These are phyloP conservation scores for Pyricularia sp. DNA, from an alignment of 2,329 filamentous ascomycete species.

Conservation along the genomic window DNA sequence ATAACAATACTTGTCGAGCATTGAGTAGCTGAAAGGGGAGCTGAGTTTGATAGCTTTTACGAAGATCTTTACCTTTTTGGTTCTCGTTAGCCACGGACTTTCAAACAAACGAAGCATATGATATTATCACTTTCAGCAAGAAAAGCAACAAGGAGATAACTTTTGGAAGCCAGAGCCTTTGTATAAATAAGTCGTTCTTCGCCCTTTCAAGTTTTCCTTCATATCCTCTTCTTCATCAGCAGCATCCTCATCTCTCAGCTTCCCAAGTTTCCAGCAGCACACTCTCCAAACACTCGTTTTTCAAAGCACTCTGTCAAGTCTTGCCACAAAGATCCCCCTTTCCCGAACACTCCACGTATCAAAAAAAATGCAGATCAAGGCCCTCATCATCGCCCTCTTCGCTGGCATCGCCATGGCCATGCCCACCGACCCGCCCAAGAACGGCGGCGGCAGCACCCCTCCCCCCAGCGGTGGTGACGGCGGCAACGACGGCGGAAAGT, in stretches of 20 bases:
- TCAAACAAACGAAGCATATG: not conserved
- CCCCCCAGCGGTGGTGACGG: conserved; percentile 14
- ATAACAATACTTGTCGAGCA: not conserved
- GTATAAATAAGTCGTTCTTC: not conserved
- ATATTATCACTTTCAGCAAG: not conserved
- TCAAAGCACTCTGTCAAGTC: not conserved
- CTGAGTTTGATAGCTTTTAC: not conserved
- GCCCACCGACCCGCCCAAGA: not conserved
- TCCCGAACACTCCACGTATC: not conserved
- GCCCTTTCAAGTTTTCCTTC: not conserved
- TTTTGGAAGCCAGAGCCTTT: not conserved
- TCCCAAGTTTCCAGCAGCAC: not conserved
- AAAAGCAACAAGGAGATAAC: not conserved
- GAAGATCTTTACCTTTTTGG: not conserved
- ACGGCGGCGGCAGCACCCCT: conserved; percentile 13
- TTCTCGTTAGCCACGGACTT: not conserved
- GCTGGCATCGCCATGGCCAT: not conserved
- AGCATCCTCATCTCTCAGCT: conserved; percentile 1
- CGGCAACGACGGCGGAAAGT: conserved; percentile 21
- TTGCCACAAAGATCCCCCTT: not conserved
- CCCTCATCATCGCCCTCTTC: not conserved
- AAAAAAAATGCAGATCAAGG: not conserved
- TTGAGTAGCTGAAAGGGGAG: not conserved
- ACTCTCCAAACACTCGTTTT: not conserved
- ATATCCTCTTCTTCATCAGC: not conserved